Conservation (phyloP, 805 yeast species). For the Candida takata region DNA sequence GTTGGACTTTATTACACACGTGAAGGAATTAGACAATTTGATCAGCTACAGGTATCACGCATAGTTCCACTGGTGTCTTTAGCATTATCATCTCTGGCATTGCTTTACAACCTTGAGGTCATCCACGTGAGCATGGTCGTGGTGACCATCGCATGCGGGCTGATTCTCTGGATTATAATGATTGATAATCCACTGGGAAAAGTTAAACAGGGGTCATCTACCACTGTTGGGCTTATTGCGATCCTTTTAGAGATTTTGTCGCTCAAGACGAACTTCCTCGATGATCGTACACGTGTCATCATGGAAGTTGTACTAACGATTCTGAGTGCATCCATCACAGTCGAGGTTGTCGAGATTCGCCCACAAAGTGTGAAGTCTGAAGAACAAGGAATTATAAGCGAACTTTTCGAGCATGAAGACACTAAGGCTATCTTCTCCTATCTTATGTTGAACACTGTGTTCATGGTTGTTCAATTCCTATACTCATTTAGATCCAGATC, state of each 20-base stretch:
- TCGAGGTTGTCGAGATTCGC: constrained; percentile 7
- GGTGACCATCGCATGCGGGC: constrained; percentile 21
- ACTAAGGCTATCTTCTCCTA: constrained; percentile 88
- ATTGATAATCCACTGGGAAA: constrained; percentile 8
- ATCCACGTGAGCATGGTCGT: constrained; percentile 21
- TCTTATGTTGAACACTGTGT: constrained; percentile 74
- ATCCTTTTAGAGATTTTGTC: constrained; percentile 29
- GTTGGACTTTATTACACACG: constrained; percentile 2
- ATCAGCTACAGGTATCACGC: constrained; percentile 1
- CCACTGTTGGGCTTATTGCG: constrained; percentile 26
- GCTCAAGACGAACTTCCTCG: constrained; percentile 18
- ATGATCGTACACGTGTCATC: constrained; percentile 6
- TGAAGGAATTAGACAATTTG: constrained; percentile 12
- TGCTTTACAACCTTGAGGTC: constrained; percentile 1
- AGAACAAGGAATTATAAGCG: constrained; percentile 15
- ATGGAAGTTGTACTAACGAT: constrained; percentile 12
- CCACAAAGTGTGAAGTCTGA: constrained; percentile 1
- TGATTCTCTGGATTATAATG: constrained; percentile 15
- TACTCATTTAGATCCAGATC: constrained; percentile 93
- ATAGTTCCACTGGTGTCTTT: background rate
- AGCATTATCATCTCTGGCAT: background rate
- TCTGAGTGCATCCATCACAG: constrained; percentile 9
- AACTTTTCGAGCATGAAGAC: constrained; percentile 41
- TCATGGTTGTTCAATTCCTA: constrained; percentile 89
- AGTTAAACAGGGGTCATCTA: constrained; percentile 14